A percentile compares a stretch with the other conserved stretches of the same genome.
Evolutionary conservation across 1,139 yeast species (phyloP).

Genomic region (Pichia sp.): DNA sequence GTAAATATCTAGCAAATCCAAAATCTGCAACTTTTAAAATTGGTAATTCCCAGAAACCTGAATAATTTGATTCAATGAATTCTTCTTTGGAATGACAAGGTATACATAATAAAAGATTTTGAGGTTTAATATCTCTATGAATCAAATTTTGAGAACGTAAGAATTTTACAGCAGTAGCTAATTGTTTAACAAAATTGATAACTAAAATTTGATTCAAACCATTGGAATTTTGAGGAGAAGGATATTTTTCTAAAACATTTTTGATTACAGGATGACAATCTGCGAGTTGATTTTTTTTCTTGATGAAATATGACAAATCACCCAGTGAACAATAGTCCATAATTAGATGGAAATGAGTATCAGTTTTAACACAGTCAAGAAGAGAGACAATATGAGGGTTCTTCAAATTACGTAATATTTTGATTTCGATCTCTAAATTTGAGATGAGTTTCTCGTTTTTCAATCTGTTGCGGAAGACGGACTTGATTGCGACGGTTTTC

Average conservation of each 20-base stretch:
- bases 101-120: constrained; percentile 79
- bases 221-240: constrained; percentile 65
- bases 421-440: constrained; percentile 83
- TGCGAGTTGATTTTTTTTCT: constrained; percentile 64
- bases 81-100: constrained; percentile 54
- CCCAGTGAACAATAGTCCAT: constrained; percentile 98
- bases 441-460: constrained; percentile 81
- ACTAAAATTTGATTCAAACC: constrained; percentile 78
- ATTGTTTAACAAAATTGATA: constrained; percentile 77
- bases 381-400: constrained; percentile 91
- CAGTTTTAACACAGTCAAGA: constrained; percentile 72
- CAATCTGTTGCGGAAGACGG: constrained; percentile 75
- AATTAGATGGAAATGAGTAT: constrained; percentile 76
- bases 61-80: constrained; percentile 51
- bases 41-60: constrained; percentile 85
- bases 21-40: constrained; percentile 90
- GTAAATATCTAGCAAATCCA: constrained; percentile 92
- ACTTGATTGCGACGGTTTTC: constrained; percentile 78
- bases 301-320: constrained; percentile 79
- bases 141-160: constrained; percentile 77
- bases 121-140: constrained; percentile 90
- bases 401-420: constrained; percentile 74
- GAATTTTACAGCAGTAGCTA: constrained; percentile 77
- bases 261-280: constrained; percentile 74
- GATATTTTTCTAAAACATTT: constrained; percentile 71